Percentiles rank a stretch among this genome's conserved stretches.
phyloP scores from a whole-genome alignment of 306 rosid species.

The Ormosia emarginata region DNA sequence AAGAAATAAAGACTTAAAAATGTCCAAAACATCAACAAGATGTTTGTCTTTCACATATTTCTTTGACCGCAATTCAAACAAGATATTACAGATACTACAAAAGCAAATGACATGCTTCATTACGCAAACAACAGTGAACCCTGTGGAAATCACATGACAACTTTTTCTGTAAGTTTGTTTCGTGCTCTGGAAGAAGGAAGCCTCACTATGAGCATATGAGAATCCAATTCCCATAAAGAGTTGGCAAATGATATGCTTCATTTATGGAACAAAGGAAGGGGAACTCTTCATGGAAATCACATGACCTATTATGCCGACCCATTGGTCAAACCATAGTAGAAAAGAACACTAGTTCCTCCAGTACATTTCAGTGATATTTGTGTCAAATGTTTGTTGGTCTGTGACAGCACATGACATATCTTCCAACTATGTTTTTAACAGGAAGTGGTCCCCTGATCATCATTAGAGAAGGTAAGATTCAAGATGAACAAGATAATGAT shows the following conservation, averaged over 20 bases:
- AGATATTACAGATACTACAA: background rate
- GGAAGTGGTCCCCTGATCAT: conserved; percentile 50
- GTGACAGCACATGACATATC: conserved; percentile 36
- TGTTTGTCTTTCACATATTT: background rate
- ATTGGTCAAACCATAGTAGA: conserved; percentile 5
- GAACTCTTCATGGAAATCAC: conserved; percentile 15
- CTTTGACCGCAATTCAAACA: background rate
- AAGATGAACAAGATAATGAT: background rate
- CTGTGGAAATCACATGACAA: background rate
- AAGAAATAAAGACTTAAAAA: background rate
- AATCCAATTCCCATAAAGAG: conserved; percentile 20
- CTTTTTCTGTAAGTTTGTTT: background rate
- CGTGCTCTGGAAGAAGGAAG: conserved; percentile 1
- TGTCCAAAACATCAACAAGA: background rate
- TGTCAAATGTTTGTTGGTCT: conserved; percentile 39
- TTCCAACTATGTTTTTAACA: conserved; percentile 38
- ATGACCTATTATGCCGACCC: background rate
- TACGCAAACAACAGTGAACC: background rate
- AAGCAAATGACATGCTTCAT: background rate
- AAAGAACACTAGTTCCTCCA: conserved; percentile 9
- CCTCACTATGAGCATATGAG: background rate
- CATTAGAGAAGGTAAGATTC: conserved; percentile 5
- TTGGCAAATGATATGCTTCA: conserved; percentile 11
- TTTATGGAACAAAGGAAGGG: background rate
- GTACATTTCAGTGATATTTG: background rate